Percentiles rank a stretch among this genome's conserved stretches.
Evolutionary conservation across 1,284 basidiomycete genomes (phyloP).

Genomic region (Pholiota adiposa): DNA sequence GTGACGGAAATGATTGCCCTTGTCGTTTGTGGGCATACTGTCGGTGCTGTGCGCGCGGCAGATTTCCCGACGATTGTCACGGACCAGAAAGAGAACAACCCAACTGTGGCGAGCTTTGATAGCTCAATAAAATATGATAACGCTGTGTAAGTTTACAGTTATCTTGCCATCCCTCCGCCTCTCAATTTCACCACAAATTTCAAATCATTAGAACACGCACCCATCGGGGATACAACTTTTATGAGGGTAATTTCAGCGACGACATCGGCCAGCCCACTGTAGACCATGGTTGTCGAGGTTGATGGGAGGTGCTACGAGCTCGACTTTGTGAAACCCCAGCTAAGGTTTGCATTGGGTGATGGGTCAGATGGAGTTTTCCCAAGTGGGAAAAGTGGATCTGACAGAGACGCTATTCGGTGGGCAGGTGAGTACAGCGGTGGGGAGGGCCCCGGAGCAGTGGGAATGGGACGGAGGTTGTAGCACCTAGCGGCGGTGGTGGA

Average conservation of each 20-base stretch:
- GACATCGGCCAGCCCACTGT: neutral
- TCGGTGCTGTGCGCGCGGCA: constrained; percentile 35
- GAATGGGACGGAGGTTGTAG: neutral
- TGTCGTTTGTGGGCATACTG: constrained; percentile 36
- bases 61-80: constrained; percentile 34
- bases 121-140: constrained; percentile 30
- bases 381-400: neutral
- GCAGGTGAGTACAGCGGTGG: neutral
- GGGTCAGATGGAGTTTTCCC: neutral
- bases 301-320: neutral
- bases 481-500: neutral
- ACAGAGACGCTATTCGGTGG: neutral
- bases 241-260: neutral
- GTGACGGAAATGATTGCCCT: constrained; percentile 37
- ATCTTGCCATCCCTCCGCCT: neutral
- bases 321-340: neutral
- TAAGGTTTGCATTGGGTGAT: neutral
- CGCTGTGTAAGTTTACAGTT: neutral
- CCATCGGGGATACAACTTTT: neutral
- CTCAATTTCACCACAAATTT: neutral
- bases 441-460: too few species aligned
- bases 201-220: neutral
- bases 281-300: neutral
- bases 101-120: constrained; percentile 22
- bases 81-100: constrained; percentile 14